phyloP scores from a whole-genome alignment of 495 filamentous ascomycete genomes.

The Penicillium roqueforti region DNA sequence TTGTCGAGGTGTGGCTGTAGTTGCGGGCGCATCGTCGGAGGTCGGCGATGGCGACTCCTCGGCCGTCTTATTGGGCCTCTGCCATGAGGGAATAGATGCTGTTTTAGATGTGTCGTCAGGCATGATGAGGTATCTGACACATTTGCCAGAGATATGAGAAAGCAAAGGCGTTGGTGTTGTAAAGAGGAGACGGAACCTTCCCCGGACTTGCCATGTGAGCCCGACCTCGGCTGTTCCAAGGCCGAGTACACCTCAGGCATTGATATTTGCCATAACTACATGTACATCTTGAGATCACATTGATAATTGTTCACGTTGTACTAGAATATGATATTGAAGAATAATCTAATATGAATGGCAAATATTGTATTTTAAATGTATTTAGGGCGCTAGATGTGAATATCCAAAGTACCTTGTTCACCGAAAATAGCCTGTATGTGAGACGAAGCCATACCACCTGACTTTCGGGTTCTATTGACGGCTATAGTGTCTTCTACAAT shows the following conservation, averaged over 20 bases:
- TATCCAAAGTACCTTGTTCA: neutral
- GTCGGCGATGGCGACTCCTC: slow-evolving; percentile 27
- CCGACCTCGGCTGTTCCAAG: slow-evolving; percentile 33
- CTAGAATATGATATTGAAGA: neutral
- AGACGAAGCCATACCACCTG: neutral
- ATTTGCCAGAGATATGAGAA: neutral
- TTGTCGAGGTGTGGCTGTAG: slow-evolving; percentile 28
- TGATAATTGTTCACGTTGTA: neutral
- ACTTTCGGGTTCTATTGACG: neutral
- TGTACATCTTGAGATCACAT: neutral
- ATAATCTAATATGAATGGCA: neutral
- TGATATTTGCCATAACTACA: too few relatives aligned
- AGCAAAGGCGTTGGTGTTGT: neutral
- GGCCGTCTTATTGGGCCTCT: slow-evolving; percentile 26
- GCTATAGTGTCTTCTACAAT: neutral
- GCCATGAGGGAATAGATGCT: slow-evolving; percentile 48
- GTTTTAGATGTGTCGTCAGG: slow-evolving; percentile 33
- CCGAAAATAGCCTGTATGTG: neutral
- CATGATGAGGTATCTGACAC: slow-evolving; percentile 26
- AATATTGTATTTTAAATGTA: neutral
- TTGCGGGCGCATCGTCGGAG: slow-evolving; percentile 32
- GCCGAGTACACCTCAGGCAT: slow-evolving; percentile 3
- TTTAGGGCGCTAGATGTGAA: neutral
- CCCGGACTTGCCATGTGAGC: slow-evolving; percentile 30
- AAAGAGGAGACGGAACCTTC: slow-evolving; percentile 14